Base-by-base conservation (phyloP, 306 rosid species). In the Fagus sylvatica region DNA sequence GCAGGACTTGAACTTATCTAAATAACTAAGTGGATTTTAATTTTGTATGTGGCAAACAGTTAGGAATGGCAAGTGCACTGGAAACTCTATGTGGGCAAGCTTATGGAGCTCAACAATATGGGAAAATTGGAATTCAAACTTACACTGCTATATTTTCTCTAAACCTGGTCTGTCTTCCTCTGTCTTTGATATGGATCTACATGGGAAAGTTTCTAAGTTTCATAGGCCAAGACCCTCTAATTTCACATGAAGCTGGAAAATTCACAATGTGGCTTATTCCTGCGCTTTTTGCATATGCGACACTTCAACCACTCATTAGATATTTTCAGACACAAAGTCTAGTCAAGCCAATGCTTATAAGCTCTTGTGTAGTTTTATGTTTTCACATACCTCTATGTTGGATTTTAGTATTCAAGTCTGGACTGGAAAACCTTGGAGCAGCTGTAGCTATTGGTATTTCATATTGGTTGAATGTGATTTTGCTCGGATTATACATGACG, bases 191-290 rank as follows among this genome's bases (percentile, higher is more conserved):
- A 54, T 94, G 97, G 97, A 71, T 87, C 64, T 55, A 67, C 87
- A 87, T 89, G 80, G 96, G 75, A 73, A 84, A 74, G 6, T 54
- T 94, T 69, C 89, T 94, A 22, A 22, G 85, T 39, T 80, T 81
- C 17, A 39, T 88, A 37, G 98, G 96, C 4, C 98, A 92, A 79
- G 97, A 94, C 82, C 91, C 97, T 87, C 64, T 79, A 34, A 90
- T 94, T 73, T 84, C 97, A 28, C 81, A 28, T 12, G 93, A 90
- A 85, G 91, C 96, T 5, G 97, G 93, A 0, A 85, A 71, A 59
- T 88, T 89, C 85, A 51, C 74, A 30, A 65, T 79, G 4, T 90
- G 91, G 86, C 96, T 94, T 69, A 28, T 92, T 67, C 98, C 96
- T 40, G 85, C 91, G 71, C 91, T 92, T 71, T 82, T 90, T 66